Conservation (phyloP, 257 asterid species). For the Craterostigma plantagineum region DNA sequence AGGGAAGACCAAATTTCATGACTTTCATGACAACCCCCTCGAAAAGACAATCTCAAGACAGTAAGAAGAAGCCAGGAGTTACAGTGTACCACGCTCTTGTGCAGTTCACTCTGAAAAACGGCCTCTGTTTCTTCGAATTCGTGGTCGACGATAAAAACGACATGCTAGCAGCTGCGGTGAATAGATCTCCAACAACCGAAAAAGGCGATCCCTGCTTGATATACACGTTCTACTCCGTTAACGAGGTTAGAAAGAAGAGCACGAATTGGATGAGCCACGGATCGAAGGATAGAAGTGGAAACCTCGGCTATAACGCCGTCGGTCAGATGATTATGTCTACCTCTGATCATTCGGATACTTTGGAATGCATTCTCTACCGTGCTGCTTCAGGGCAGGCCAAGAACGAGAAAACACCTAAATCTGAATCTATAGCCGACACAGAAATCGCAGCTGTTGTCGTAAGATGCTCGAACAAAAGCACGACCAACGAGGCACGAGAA, state of each 20-base stretch:
- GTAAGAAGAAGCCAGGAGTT: constrained; percentile 17
- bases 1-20: constrained; percentile 13
- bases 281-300: constrained; percentile 33
- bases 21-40: constrained; percentile 12
- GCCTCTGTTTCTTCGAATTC: constrained; percentile 62
- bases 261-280: constrained; percentile 76
- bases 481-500: constrained; percentile 9
- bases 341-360: constrained; percentile 11
- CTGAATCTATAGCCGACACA: constrained; percentile 23
- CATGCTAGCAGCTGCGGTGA: constrained; percentile 65
- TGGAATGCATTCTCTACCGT: constrained; percentile 55
- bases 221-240: constrained; percentile 48
- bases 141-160: constrained; percentile 51
- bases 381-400: constrained; percentile 19
- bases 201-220: constrained; percentile 32
- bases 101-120: constrained; percentile 58
- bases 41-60: constrained; percentile 18
- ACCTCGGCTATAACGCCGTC: constrained; percentile 40
- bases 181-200: constrained; percentile 28
- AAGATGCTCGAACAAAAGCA: constrained; percentile 14
- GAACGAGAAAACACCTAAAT: constrained; percentile 19
- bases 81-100: constrained; percentile 43
- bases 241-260: constrained; percentile 52
- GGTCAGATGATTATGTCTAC: constrained; percentile 75
- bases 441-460: constrained; percentile 69